Conservation (phyloP, 768 basidiomycete species). For the Hygrophorus pudorinus region DNA sequence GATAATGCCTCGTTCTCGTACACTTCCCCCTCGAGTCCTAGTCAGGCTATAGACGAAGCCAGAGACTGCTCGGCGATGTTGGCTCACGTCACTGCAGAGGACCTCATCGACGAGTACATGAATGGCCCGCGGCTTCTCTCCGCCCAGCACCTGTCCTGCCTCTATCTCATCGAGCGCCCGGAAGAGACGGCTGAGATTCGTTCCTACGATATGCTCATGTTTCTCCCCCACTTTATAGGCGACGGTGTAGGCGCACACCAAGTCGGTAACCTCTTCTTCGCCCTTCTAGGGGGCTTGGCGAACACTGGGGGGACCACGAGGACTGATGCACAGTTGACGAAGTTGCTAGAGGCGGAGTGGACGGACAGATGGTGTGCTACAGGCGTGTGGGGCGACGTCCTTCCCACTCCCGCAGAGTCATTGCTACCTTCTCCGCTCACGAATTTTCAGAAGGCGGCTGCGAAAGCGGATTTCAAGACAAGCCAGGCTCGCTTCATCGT, state of each 20-base stretch:
- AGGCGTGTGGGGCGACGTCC: conserved; percentile 59
- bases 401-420: conserved; percentile 15
- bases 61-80: conserved; percentile 19
- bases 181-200: no score
- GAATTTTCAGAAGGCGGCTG: conserved; percentile 14
- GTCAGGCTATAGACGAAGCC: conserved; percentile 20
- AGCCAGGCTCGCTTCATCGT: conserved; percentile 37
- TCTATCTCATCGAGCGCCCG: no score
- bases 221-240: no score
- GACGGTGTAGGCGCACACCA: no score
- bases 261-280: no score
- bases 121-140: no score
- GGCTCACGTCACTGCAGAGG: not conserved
- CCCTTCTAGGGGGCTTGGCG: no score
- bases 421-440: conserved; percentile 21
- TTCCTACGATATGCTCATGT: no score
- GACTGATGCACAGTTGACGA: not conserved
- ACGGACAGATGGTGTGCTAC: conserved; percentile 16
- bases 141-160: no score
- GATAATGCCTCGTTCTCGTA: conserved; percentile 42
- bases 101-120: no score
- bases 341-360: not conserved
- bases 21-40: conserved; percentile 13
- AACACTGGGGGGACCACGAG: no score
- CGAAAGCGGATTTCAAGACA: conserved; percentile 32